These are phyloP conservation scores for Hamiltosporidium magnivora DNA, from an alignment of 371 early-diverging fungal genomes.

Conservation along the genomic window DNA sequence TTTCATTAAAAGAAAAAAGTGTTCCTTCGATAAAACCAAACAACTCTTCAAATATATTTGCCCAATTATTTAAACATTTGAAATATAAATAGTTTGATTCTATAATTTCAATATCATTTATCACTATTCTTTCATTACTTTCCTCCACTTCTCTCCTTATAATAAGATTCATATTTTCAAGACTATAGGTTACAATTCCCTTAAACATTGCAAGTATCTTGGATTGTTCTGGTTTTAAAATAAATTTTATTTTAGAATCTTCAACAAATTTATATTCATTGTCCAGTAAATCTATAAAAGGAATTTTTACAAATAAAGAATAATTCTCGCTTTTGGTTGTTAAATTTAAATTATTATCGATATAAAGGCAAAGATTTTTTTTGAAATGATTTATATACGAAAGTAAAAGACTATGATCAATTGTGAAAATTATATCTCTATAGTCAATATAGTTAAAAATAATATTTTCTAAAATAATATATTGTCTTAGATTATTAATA, in stretches of 20 bases:
- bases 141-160: slow-evolving; percentile 11
- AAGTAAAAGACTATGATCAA: no score
- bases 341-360: not conserved
- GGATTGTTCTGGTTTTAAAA: not conserved
- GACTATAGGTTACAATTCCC: slow-evolving; percentile 16
- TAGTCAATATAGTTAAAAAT: no score
- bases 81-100: slow-evolving; percentile 17
- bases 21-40: slow-evolving; percentile 7
- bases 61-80: slow-evolving; percentile 24
- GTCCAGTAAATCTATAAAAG: slow-evolving; percentile 5
- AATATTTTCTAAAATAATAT: no score
- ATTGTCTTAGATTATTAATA: no score
- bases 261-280: slow-evolving; percentile 13
- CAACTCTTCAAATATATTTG: slow-evolving; percentile 1
- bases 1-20: slow-evolving; percentile 16
- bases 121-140: slow-evolving; percentile 16
- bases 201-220: slow-evolving; percentile 4
- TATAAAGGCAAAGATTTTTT: not conserved
- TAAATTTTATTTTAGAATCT: slow-evolving; percentile 9
- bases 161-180: slow-evolving; percentile 11
- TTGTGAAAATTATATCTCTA: no score
- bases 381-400: not conserved
- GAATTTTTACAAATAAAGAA: slow-evolving; percentile 13
- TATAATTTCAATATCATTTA: slow-evolving; percentile 8
- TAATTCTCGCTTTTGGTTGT: not conserved